Evolutionary conservation across 306 rosid genomes (phyloP), one percentile per base, ranked within the genome.

Genomic region (Prunus fruticosa): DNA sequence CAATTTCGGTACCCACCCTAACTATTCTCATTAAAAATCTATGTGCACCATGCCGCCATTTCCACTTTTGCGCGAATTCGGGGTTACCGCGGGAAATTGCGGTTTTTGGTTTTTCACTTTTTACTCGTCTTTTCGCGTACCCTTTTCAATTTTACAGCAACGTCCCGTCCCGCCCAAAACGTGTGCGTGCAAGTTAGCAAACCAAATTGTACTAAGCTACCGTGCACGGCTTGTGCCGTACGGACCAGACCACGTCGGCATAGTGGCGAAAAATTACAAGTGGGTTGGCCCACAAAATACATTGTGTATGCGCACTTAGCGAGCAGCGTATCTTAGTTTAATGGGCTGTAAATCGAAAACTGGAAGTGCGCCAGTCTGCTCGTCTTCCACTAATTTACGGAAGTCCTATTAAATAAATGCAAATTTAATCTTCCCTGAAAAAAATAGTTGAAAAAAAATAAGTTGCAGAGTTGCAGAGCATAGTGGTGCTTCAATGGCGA

Each of bases 401-500:
- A 20, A 54, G 60, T 50, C 28, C 45, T 19, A 58, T 23, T 9
- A 54, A 54, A 3, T 11, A 58, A 5, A 27, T 4, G 32, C 14
- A 58, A 28, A 32, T 8, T 41, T 56, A 22, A 60, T 18, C 30
- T 43, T 51, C 19, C 41, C 38, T 32, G 38, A 32, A 32, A 32
- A 32, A 32, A 32, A 32, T 5, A 32, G 38, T 32, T 32, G 38
- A 32, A 32, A 32, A 32, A 5, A 32, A 53, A 65, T 0, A 58
- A 64, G 71, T 69, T 71, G 34, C 71, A 62, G 62, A 51, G 73
- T 12, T 43, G 61, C 65, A 79, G 62, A 32, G 38, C 38, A 32
- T 32, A 67, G 67, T 23, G 19, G 47, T 16, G 28, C 76, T 72
- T 43, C 58, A 79, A 86, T 84, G 89, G 86, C 78, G 76, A 18